phyloP scores from a whole-genome alignment of 495 filamentous ascomycete genomes.

The Aspergillus sclerotiicarbonarius region DNA sequence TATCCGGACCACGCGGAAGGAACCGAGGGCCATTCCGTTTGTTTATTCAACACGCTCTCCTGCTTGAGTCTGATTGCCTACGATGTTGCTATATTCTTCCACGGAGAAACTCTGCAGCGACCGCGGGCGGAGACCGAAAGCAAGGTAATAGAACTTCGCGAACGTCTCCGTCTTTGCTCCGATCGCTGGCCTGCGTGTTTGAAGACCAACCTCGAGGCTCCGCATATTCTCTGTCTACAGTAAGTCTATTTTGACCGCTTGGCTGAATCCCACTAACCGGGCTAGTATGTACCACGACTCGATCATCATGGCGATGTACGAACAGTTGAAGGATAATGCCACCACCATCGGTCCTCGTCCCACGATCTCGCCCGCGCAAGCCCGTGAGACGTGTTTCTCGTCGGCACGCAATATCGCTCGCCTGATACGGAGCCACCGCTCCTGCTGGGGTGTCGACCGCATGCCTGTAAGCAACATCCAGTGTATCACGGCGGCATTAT shows the following conservation, averaged over 20 bases:
- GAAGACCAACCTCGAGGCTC: conserved; percentile 18
- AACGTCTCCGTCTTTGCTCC: conserved; percentile 24
- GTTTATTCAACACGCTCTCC: conserved; percentile 27
- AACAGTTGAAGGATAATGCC: conserved; percentile 4
- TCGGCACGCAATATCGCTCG: conserved; percentile 23
- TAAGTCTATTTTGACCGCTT: conserved; percentile 12
- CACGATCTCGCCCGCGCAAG: conserved; percentile 8
- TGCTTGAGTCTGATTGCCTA: conserved; percentile 24
- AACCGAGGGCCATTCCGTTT: conserved; percentile 22
- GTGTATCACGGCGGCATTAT: conserved; percentile 30
- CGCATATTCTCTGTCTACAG: conserved; percentile 36
- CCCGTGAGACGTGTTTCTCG: conserved; percentile 12
- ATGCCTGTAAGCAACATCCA: conserved; percentile 26
- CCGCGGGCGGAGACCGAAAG: conserved; percentile 15
- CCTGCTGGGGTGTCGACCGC: conserved; percentile 26
- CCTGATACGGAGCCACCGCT: conserved; percentile 23
- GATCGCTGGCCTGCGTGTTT: conserved; percentile 23
- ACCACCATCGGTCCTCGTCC: neutral
- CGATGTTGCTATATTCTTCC: conserved; percentile 20
- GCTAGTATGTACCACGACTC: conserved; percentile 31
- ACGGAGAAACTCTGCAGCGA: conserved; percentile 3
- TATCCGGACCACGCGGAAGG: conserved; percentile 24
- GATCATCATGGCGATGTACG: conserved; percentile 25
- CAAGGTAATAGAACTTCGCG: conserved; percentile 15
- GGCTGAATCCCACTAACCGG: neutral